Percentiles rank a stretch among this genome's conserved stretches.
Conservation (phyloP, 2,329 filamentous ascomycete genomes). For the Paracorniculantispora psalliotae region DNA sequence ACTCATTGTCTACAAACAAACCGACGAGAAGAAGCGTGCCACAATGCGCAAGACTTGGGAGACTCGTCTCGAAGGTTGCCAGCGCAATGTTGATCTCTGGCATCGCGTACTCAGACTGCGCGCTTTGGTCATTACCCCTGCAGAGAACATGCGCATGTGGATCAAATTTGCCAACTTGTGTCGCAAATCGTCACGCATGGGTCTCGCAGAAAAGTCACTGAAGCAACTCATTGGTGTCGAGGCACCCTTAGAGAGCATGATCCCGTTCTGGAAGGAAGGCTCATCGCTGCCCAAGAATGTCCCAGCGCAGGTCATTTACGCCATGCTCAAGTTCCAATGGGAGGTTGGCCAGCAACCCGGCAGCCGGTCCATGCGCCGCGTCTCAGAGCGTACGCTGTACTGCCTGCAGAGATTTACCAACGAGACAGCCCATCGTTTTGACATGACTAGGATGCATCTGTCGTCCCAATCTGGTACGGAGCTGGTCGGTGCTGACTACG, state of each 20-base stretch:
- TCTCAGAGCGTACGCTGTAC: slow-evolving; percentile 52
- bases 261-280: slow-evolving; percentile 52
- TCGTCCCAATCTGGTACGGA: slow-evolving; percentile 43
- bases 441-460: slow-evolving; percentile 48
- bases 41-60: slow-evolving; percentile 95
- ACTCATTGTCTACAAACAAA: slow-evolving; percentile 96
- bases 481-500: slow-evolving; percentile 41
- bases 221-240: slow-evolving; percentile 81
- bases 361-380: slow-evolving; percentile 34
- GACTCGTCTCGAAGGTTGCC: slow-evolving; percentile 86
- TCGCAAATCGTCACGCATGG: slow-evolving; percentile 90
- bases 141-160: slow-evolving; percentile 97
- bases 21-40: slow-evolving; percentile 80
- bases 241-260: slow-evolving; percentile 53
- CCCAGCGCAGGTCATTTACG: slow-evolving; percentile 82
- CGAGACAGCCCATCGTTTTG: slow-evolving; percentile 52
- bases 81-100: slow-evolving; percentile 97
- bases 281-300: slow-evolving; percentile 37
- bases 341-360: slow-evolving; percentile 64
- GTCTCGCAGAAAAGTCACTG: slow-evolving; percentile 89
- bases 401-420: slow-evolving; percentile 58
- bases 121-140: slow-evolving; percentile 83
- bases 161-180: slow-evolving; percentile 99
- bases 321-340: slow-evolving; percentile 97
- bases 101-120: slow-evolving; percentile 95